Conservation (phyloP, 73 alveolate genomes). For the Paramecium octaurelia region DNA sequence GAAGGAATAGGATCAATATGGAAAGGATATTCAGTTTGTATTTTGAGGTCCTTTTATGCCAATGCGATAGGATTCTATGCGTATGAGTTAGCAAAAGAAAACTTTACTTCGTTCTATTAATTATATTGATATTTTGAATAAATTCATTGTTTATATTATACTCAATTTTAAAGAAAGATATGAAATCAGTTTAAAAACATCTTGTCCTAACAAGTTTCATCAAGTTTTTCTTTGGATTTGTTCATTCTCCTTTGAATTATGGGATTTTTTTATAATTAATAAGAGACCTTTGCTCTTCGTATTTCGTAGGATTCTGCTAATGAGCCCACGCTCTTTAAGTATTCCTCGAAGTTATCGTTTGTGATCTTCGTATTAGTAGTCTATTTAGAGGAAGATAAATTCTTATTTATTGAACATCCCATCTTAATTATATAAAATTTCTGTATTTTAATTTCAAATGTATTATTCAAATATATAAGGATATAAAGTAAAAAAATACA, state of each 20-base stretch:
- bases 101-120: background rate
- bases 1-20: constrained; percentile 65
- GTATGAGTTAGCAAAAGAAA: constrained; percentile 42
- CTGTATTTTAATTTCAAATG: background rate
- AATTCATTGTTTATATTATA: background rate
- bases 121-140: background rate
- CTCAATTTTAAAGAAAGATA: background rate
- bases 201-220: background rate
- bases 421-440: background rate
- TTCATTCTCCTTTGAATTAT: background rate
- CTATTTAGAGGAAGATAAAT: background rate
- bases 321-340: background rate
- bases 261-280: background rate
- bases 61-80: constrained; percentile 57
- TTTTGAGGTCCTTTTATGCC: constrained; percentile 59
- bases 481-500: background rate
- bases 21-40: constrained; percentile 69
- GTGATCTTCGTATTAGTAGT: background rate
- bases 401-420: background rate
- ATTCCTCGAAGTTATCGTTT: background rate
- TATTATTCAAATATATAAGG: background rate
- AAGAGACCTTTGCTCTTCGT: background rate
- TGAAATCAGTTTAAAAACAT: background rate
- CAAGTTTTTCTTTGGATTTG: background rate
- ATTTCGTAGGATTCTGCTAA: background rate